Percentiles rank a stretch among this genome's conserved stretches.
Evolutionary conservation across 495 filamentous ascomycete species (phyloP).

Genomic region (Neurospora sp.): DNA sequence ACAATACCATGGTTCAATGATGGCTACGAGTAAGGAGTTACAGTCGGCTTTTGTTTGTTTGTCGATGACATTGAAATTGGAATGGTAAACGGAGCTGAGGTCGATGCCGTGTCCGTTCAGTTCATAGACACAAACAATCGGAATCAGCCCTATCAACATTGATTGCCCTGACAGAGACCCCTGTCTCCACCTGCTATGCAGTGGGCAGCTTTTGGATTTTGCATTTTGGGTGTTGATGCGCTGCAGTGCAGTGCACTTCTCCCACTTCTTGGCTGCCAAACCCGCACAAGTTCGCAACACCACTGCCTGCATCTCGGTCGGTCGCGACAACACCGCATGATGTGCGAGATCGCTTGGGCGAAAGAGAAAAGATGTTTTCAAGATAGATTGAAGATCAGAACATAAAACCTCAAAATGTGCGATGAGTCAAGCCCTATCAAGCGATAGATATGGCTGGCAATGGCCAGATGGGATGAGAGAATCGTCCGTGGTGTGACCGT

Average conservation of each 20-base stretch:
- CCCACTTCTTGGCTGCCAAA: background rate
- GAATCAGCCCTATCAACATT: background rate
- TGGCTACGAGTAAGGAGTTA: background rate
- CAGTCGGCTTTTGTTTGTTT: background rate
- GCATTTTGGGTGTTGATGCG: no score
- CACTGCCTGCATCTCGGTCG: background rate
- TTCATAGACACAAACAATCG: background rate
- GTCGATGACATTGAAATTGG: background rate
- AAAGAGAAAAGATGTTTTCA: background rate
- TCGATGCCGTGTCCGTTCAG: background rate
- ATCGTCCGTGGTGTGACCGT: slow-evolving; percentile 4
- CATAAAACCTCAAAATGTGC: background rate
- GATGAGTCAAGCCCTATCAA: background rate
- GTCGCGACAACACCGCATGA: background rate
- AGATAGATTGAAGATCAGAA: background rate
- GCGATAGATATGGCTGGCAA: background rate
- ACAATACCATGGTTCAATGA: background rate
- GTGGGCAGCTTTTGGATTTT: background rate
- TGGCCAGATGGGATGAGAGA: background rate
- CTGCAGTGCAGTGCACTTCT: no score
- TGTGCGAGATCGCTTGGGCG: background rate
- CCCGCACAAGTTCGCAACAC: background rate
- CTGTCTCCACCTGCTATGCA: background rate
- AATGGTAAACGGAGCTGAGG: background rate
- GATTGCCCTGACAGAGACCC: background rate